Evolutionary conservation across 2,329 filamentous ascomycete species (phyloP), one percentile per base, ranked within the genome.

Genomic region (Macrophomina phaseolina): DNA sequence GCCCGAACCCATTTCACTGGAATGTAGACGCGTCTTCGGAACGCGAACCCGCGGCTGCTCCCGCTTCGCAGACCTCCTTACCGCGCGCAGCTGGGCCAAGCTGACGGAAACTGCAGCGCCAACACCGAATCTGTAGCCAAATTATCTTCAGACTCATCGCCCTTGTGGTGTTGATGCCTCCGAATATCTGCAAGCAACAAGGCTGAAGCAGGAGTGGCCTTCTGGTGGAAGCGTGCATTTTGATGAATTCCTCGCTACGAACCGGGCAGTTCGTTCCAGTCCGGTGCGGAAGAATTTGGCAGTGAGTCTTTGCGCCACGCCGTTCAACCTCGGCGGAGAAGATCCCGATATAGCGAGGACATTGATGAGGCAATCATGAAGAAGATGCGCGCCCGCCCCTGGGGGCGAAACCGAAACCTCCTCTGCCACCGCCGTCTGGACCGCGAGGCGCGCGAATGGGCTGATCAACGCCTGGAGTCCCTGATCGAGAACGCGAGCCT

Each of bases 381-480:
- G 63, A 65, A 34, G 52, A 48, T 11, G 45, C 53, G 32, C 65
- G 65, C 2, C 65, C 65, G 1, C 63, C 63, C 46, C 65, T 46
- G 14, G 55, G 36, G 14, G 55, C 65, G 48, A 95, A 94, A 42
- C 90, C 91, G 78, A 93, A 93, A 0, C 92, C 92, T 66, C 90
- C 91, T 73, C 90, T 86, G 67, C 91, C 91, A 75, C 84, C 91
- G 55, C 86, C 85, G 75, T 96, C 91, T 9, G 94, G 94, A 9
- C 93, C 93, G 73, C 87, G 86, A 1, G 94, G 93, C 73, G 87
- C 83, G 69, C 94, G 87, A 68, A 93, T 86, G 16, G 91, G 86
- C 69, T 90, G 88, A 56, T 91, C 86, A 34, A 88, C 86, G 64
- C 84, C 85, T n/a, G 84, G 84, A 4, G 85, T 84, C 12, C 81